Evolutionary conservation across 345 rosid species (phyloP).

Genomic region (Camelina laxa): DNA sequence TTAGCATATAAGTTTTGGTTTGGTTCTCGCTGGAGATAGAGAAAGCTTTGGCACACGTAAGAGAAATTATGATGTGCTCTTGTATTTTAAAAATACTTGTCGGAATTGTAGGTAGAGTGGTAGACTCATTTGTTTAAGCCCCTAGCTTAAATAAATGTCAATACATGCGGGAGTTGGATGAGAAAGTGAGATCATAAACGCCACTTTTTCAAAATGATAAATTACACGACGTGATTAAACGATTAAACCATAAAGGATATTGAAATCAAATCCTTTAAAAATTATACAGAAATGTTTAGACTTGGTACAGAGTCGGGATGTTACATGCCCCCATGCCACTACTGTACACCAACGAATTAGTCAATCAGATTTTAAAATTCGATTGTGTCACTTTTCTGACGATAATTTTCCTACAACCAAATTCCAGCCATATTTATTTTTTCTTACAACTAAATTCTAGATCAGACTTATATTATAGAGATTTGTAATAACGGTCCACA

Average conservation of each 20-base stretch:
- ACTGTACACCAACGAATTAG: conserved; percentile 13
- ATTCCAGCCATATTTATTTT: not conserved
- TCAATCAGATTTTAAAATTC: conserved; percentile 3
- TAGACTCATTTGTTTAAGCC: not conserved
- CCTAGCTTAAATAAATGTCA: not conserved
- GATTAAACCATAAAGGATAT: conserved; percentile 27
- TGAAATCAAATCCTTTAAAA: conserved; percentile 4
- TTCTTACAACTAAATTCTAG: not conserved
- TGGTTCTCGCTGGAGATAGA: not conserved
- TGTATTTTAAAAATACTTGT: not conserved
- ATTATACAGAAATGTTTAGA: conserved; percentile 35
- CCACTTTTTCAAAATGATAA: conserved; percentile 7
- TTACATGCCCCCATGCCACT: conserved; percentile 38
- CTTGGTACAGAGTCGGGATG: conserved; percentile 35
- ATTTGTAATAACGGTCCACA: not conserved
- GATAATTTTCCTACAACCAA: not conserved
- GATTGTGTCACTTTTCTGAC: conserved; percentile 1
- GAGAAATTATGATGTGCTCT: not conserved
- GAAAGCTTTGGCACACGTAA: not conserved
- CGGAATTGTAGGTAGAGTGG: not conserved
- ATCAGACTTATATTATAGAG: not conserved
- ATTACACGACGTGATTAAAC: conserved; percentile 38
- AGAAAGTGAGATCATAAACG: not conserved
- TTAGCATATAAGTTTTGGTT: not conserved
- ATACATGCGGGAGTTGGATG: no score